A percentile compares a stretch with the other conserved stretches of the same genome.
Conservation (phyloP, 768 basidiomycete species). For the Lentinus brumalis region DNA sequence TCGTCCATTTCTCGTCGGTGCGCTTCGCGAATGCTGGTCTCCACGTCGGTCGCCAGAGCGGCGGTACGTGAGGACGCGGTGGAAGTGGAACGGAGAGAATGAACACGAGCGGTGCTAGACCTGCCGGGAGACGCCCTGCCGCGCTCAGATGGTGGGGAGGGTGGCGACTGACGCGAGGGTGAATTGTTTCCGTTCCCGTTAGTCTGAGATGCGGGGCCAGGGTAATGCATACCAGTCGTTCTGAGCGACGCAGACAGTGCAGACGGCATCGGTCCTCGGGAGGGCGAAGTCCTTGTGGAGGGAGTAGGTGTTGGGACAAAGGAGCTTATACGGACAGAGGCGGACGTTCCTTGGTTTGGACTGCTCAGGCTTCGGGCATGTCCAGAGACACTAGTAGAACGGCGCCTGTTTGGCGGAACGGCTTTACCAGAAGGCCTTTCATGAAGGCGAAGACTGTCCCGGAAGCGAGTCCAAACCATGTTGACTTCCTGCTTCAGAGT, state of each 20-base stretch:
- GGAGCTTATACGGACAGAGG: constrained; percentile 46
- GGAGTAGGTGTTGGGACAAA: constrained; percentile 55
- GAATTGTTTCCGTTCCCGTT: constrained; percentile 15
- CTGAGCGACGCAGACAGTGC: constrained; percentile 73
- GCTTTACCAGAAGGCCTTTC: constrained; percentile 3
- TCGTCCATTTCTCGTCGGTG: constrained; percentile 51
- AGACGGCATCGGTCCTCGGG: constrained; percentile 39
- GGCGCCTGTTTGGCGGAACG: constrained; percentile 5
- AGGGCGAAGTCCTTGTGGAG: constrained; percentile 32
- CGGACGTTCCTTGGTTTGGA: constrained; percentile 11
- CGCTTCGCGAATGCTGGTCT: constrained; percentile 35
- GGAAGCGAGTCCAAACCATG: constrained; percentile 61
- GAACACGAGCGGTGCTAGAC: constrained; percentile 18
- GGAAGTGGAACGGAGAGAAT: constrained; percentile 26
- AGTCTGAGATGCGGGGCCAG: constrained; percentile 35
- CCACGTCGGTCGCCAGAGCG: constrained; percentile 22
- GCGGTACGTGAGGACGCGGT: constrained; percentile 28
- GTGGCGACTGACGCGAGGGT: constrained; percentile 4
- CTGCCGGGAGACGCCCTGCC: constrained; percentile 9
- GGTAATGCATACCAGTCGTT: constrained; percentile 58
- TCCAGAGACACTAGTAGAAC: constrained; percentile 12
- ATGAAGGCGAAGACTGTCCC: constrained; percentile 29
- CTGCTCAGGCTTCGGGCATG: constrained; percentile 10
- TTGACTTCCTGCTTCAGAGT: constrained; percentile 61
- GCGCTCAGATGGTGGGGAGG: background rate